Evolutionary conservation across 495 filamentous ascomycete genomes (phyloP).

Genomic region (Polyplosphaeria fusca): DNA sequence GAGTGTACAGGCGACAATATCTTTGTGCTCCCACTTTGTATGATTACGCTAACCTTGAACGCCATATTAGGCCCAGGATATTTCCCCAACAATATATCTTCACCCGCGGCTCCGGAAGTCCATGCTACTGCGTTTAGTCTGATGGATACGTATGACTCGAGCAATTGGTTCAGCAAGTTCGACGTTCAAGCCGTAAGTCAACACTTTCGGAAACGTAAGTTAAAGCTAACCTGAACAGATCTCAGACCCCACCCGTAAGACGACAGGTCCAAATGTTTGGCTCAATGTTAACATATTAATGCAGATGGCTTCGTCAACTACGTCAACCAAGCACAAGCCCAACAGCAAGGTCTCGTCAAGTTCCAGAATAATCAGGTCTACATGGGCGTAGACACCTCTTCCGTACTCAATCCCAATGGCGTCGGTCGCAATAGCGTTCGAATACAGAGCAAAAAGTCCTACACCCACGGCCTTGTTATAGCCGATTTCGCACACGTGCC

Average conservation of each 20-base stretch:
- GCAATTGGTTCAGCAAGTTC: slow-evolving; percentile 33
- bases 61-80: too few relatives aligned
- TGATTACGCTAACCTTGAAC: too few relatives aligned
- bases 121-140: slow-evolving; percentile 10
- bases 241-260: slow-evolving; percentile 29
- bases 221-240: slow-evolving; percentile 12
- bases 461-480: slow-evolving; percentile 40
- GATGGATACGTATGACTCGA: slow-evolving; percentile 28
- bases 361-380: slow-evolving; percentile 32
- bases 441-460: slow-evolving; percentile 39
- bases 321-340: slow-evolving; percentile 32
- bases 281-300: neutral
- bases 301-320: slow-evolving; percentile 42
- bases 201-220: neutral
- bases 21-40: too few relatives aligned
- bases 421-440: slow-evolving; percentile 40
- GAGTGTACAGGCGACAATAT: too few relatives aligned
- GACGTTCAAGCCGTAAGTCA: slow-evolving; percentile 22
- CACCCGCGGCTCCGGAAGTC: slow-evolving; percentile 2
- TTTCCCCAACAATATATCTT: slow-evolving; percentile 12
- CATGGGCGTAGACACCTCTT: slow-evolving; percentile 40
- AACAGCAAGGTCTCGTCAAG: slow-evolving; percentile 30
- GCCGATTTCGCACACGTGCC: slow-evolving; percentile 43
- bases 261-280: too few relatives aligned
- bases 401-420: slow-evolving; percentile 36